phyloP scores from a whole-genome alignment of 805 yeast genomes.

The Zygosaccharomyces bailii region DNA sequence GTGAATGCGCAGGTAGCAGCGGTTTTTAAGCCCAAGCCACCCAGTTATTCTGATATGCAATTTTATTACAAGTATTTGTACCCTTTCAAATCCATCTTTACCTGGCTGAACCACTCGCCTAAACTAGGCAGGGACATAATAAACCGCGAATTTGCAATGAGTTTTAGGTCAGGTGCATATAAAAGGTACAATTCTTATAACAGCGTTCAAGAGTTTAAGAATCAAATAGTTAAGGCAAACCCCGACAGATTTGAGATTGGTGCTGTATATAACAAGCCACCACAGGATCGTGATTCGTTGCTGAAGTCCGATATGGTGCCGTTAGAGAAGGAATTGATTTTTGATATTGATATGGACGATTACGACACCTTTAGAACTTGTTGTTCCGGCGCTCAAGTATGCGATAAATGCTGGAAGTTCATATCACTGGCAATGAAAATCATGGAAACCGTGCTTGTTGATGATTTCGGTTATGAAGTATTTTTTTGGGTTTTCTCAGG shows the following conservation, averaged over 20 bases:
- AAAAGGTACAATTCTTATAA: conserved; percentile 81
- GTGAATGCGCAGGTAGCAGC: background rate
- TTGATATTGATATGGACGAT: conserved; percentile 97
- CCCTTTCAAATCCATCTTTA: conserved; percentile 77
- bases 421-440: conserved; percentile 79
- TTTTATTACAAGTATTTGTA: conserved; percentile 66
- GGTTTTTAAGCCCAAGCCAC: conserved; percentile 16
- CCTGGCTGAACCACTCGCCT: conserved; percentile 86
- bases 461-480: conserved; percentile 86
- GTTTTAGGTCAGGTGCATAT: conserved; percentile 81
- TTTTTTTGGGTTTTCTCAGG: conserved; percentile 96
- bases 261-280: conserved; percentile 83
- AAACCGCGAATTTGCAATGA: conserved; percentile 91
- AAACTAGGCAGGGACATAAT: conserved; percentile 72
- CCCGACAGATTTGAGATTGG: conserved; percentile 96
- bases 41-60: conserved; percentile 57
- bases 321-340: conserved; percentile 78
- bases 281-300: conserved; percentile 75
- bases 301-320: conserved; percentile 80
- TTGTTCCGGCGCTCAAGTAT: conserved; percentile 80
- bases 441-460: conserved; percentile 64
- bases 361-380: conserved; percentile 93
- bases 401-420: conserved; percentile 90
- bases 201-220: conserved; percentile 66
- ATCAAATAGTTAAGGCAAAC: conserved; percentile 64